Base-by-base conservation (phyloP, 345 rosid genomes). In the Salix dunnii region DNA sequence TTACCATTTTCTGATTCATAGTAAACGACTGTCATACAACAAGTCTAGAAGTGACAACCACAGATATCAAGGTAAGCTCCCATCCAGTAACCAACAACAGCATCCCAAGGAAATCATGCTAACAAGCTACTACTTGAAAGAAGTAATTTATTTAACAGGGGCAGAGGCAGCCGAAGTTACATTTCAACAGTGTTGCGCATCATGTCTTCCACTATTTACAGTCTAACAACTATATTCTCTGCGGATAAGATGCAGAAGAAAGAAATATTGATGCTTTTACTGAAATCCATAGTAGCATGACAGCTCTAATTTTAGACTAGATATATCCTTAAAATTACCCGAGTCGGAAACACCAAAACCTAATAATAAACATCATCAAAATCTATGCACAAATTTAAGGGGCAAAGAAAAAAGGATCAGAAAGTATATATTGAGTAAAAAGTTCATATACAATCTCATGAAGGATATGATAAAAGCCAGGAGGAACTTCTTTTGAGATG, bases 321-420 rank as follows among this genome's bases (percentile, higher is more conserved):
- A n/a, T 55, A 38, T 53, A 30, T 68, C 78, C 75, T 72, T 49
- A 66, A 53, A 70, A 63, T 60, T 72, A 55, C 69, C 64, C 38
- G 35, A 65, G 78, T 66, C 68, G 82, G 76, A 65, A 76, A 80
- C 61, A 75, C 78, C 79, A 81, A 77, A 83, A 70, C 74, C 72
- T 48, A 38, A 74, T 48, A 38, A 74, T 25, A 33, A 23, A 67
- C 66, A 33, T 48, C 60, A 67, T 43, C 71, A 69, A 67, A 75
- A 38, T 55, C 21, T 72, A 84, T 82, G 66, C 66, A 80, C 84
- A 82, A 55, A 65, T 48, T 64, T 31, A 0, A n/a, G 69, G 35
- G 18, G 0, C 25, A 2, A 42, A 73, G 21, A 17, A 16, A n/a
- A 60, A 77, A n/a, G 74, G 53, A 68, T 40, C 60, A 74, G 73